These are phyloP conservation scores for Diutina mesorugosa DNA, from an alignment of 1,139 yeast genomes.

Conservation along the genomic window DNA sequence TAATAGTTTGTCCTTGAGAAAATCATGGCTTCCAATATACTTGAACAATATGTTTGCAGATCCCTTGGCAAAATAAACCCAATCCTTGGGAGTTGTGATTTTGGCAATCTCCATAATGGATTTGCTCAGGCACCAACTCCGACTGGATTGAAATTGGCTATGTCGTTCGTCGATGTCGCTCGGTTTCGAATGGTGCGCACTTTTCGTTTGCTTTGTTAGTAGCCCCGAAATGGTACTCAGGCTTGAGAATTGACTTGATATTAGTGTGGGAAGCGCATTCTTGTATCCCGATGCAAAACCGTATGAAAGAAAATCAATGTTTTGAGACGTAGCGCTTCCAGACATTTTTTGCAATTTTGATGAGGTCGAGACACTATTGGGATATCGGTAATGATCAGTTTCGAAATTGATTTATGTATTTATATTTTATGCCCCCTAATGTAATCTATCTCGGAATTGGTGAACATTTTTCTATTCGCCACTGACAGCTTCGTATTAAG, in stretches of 20 bases:
- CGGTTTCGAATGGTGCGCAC: background rate
- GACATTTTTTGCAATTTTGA: too few species aligned
- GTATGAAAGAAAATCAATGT: too few species aligned
- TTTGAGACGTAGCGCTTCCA: too few species aligned
- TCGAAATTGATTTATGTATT: background rate
- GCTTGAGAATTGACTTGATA: background rate
- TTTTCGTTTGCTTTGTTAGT: constrained; percentile 1
- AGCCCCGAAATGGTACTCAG: background rate
- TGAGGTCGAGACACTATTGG: too few species aligned
- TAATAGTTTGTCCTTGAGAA: constrained; percentile 21
- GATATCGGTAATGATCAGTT: too few species aligned
- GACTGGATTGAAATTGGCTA: background rate
- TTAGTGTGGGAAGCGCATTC: too few species aligned
- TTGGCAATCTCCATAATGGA: constrained; percentile 1
- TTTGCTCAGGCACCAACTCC: background rate
- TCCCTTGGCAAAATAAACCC: constrained; percentile 34
- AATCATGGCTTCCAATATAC: constrained; percentile 25
- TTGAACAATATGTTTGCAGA: constrained; percentile 32
- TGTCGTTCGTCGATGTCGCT: background rate
- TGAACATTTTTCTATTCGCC: background rate
- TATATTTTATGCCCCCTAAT: background rate
- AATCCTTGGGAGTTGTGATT: constrained; percentile 11
- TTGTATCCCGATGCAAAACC: too few species aligned
- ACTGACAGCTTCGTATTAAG: background rate
- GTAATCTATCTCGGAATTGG: background rate